Evolutionary conservation across 2,329 filamentous ascomycete genomes (phyloP), one percentile per base, ranked within the genome.

Genomic region (Myotisia sp.): DNA sequence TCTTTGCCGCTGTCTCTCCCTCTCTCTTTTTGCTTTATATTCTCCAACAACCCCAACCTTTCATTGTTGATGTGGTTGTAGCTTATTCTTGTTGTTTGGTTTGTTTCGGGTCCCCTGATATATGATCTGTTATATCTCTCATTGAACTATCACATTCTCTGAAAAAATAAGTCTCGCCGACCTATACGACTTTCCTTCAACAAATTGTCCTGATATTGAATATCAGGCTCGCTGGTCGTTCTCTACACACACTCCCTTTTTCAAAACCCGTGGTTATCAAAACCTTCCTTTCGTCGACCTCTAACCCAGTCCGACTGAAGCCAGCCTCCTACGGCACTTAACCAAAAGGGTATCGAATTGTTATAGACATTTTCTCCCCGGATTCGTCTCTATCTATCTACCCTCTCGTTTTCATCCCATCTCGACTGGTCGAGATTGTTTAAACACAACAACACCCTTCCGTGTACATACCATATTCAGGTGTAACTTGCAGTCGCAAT

Each of bases 121-220:
- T n/a, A n/a, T n/a, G n/a, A n/a, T n/a, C n/a, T n/a, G n/a, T n/a
- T n/a, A n/a, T n/a, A n/a, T n/a, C n/a, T n/a, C n/a, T n/a, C n/a
- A n/a, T n/a, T n/a, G n/a, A n/a, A n/a, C n/a, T n/a, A n/a, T n/a
- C n/a, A n/a, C n/a, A n/a, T n/a, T n/a, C n/a, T n/a, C n/a, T n/a
- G n/a, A n/a, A n/a, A n/a, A n/a, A n/a, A n/a, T n/a, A n/a, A n/a
- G n/a, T 28, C 22, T 39, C 9, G 27, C 27, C 14, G 16, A 7
- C 29, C n/a, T n/a, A n/a, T n/a, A n/a, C n/a, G n/a, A n/a, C n/a
- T n/a, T n/a, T n/a, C n/a, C n/a, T n/a, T n/a, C n/a, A n/a, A n/a
- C n/a, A n/a, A n/a, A n/a, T n/a, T n/a, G n/a, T n/a, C 17, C 29
- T 34, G 26, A 30, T 36, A 29, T 36, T 36, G 26, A 30, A 18